Evolutionary conservation across 805 yeast genomes (phyloP).

Genomic region (Hanseniaspora guilliermondii): DNA sequence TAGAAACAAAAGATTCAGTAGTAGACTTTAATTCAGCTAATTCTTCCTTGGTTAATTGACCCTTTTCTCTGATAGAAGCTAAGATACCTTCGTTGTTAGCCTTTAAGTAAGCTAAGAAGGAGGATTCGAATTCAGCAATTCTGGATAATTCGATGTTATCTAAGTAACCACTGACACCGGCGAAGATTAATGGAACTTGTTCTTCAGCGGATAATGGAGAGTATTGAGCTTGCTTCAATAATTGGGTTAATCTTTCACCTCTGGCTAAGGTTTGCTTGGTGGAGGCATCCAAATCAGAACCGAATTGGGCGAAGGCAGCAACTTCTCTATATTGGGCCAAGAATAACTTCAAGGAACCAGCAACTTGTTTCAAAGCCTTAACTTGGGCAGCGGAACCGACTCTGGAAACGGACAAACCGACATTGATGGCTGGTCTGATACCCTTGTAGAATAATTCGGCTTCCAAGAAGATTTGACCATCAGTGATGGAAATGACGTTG

Average conservation of each 20-base stretch:
- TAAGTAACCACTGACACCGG: constrained; percentile 99
- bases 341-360: constrained; percentile 99
- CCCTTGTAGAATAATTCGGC: constrained; percentile 99
- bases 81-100: constrained; percentile 77
- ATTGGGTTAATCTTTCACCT: constrained; percentile 99
- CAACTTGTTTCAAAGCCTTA: constrained; percentile 99
- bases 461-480: constrained; percentile 97
- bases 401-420: constrained; percentile 99
- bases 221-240: constrained; percentile 96
- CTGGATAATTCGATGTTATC: constrained; percentile 75
- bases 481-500: constrained; percentile 93
- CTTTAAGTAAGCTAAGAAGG: constrained; percentile 85
- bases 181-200: constrained; percentile 96
- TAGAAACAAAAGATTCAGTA: constrained; percentile 83
- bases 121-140: constrained; percentile 81
- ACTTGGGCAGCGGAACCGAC: constrained; percentile 99
- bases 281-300: constrained; percentile 99
- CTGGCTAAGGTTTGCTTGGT: constrained; percentile 97
- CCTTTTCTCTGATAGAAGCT: constrained; percentile 72
- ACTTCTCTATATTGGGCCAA: constrained; percentile 99
- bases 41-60: constrained; percentile 79
- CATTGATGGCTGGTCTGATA: constrained; percentile 99
- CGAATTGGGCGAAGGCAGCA: constrained; percentile 99
- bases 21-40: constrained; percentile 80
- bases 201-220: constrained; percentile 95